Evolutionary conservation across 805 yeast species (phyloP), one percentile per base, ranked within the genome.

Genomic region (Pichia rugopelliculosa): DNA sequence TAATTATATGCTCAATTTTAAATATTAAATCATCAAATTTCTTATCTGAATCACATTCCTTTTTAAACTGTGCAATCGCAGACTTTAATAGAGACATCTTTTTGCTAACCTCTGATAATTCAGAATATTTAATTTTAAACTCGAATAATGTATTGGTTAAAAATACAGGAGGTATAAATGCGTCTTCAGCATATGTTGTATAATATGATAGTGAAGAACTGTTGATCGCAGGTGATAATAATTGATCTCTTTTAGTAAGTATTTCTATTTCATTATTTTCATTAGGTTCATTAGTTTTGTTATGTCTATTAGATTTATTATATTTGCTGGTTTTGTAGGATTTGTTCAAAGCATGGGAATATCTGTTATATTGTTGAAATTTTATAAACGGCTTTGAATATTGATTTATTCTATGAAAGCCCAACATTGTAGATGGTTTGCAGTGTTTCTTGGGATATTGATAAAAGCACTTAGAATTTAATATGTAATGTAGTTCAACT

Each of bases 141-240:
- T 44, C 42, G 6, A 44, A 17, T 23, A 44, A 7, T 23, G 27
- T 4, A n/a, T 36, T 21, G 21, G 24, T 44, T 18, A 44, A 6
- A 17, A 22, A 30, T 25, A n/a, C 17, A 12, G 47, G 30, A n/a
- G 42, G 47, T 6, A 44, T 22, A n/a, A 39, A 44, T n/a, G 34
- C 18, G n/a, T 30, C 34, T 7, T 30, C 34, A 15, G 34, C 8
- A n/a, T n/a, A 30, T 2, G 34, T 30, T 15, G 34, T 30, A 30
- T 30, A 30, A 30, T 30, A 30, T 13, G 17, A 30, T 30, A n/a
- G 6, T 15, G 6, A 18, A 13, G 34, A 30, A 15, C n/a, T 30
- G 7, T 11, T 30, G 7, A 8, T 18, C 4, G 34, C n/a, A 15
- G 15, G 18, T 30, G 9, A 4, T n/a, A 30, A n/a, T n/a, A 30